A percentile compares a stretch with the other conserved stretches of the same genome.
Evolutionary conservation across 495 filamentous ascomycete species (phyloP).

Genomic region (Bombardia bombarda): DNA sequence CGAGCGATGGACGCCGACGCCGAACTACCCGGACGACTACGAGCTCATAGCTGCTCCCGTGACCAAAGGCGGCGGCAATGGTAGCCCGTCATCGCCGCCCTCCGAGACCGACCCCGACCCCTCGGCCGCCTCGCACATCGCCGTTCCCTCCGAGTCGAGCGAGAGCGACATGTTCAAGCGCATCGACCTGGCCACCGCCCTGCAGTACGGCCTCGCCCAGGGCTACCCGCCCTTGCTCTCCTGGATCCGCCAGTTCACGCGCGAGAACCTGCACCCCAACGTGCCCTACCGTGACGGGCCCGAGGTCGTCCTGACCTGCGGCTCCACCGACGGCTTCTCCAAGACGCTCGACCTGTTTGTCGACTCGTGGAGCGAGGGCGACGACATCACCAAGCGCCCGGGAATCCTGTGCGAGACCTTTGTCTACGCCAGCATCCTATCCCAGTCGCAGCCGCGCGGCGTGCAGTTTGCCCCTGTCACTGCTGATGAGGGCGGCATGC

Average conservation of each 20-base stretch:
- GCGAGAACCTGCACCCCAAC: constrained; percentile 67
- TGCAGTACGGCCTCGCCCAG: constrained; percentile 77
- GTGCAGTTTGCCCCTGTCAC: constrained; percentile 62
- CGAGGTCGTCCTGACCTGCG: constrained; percentile 68
- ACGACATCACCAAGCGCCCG: constrained; percentile 58
- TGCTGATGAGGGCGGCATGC: constrained; percentile 75
- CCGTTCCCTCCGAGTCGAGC: constrained; percentile 59
- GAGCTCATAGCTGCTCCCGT: too few relatives aligned
- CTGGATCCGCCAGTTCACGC: constrained; percentile 71
- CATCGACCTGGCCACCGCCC: constrained; percentile 72
- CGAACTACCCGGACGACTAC: constrained; percentile 42
- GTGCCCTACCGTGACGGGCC: constrained; percentile 71
- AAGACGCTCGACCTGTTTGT: constrained; percentile 68
- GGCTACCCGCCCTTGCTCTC: constrained; percentile 68
- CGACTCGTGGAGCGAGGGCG: constrained; percentile 63
- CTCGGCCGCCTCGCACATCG: constrained; percentile 41
- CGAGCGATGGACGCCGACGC: constrained; percentile 61
- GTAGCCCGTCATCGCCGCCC: neutral
- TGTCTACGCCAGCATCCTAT: constrained; percentile 66
- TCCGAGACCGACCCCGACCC: constrained; percentile 3
- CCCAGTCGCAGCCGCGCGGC: constrained; percentile 58
- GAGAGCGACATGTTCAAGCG: constrained; percentile 47
- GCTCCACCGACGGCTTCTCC: constrained; percentile 74
- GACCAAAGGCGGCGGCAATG: too few relatives aligned
- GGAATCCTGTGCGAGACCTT: constrained; percentile 71